Conservation (phyloP, 208 protist species). For the Angomonas desouzai region DNA sequence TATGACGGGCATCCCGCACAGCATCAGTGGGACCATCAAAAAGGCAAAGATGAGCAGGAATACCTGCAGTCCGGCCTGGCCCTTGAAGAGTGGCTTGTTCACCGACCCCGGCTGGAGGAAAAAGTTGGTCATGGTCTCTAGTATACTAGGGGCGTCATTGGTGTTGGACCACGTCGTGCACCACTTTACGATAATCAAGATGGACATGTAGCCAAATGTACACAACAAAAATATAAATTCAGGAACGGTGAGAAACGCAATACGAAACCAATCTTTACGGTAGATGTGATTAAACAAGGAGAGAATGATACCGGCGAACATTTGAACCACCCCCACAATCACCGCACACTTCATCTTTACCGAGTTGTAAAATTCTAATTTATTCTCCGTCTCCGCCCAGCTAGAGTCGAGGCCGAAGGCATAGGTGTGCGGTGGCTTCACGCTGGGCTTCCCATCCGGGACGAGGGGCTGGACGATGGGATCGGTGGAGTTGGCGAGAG, state of each 20-base stretch:
- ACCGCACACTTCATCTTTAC: slow-evolving; percentile 99
- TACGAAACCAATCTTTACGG: slow-evolving; percentile 73
- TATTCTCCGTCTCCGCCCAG: slow-evolving; percentile 93
- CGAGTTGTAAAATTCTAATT: slow-evolving; percentile 97
- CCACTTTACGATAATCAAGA: slow-evolving; percentile 98
- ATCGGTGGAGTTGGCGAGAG: slow-evolving; percentile 19
- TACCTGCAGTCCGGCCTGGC: slow-evolving; percentile 64
- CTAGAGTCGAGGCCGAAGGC: slow-evolving; percentile 82
- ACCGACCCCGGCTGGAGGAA: slow-evolving; percentile 73
- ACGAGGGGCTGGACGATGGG: slow-evolving; percentile 25
- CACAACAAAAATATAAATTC: slow-evolving; percentile 95
- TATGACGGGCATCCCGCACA: slow-evolving; percentile 81
- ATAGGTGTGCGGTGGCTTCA: slow-evolving; percentile 51
- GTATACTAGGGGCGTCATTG: slow-evolving; percentile 68
- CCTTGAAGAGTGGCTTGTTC: slow-evolving; percentile 29
- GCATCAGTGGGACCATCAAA: slow-evolving; percentile 83
- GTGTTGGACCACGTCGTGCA: slow-evolving; percentile 45
- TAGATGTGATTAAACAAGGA: slow-evolving; percentile 89
- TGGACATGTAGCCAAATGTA: slow-evolving; percentile 96
- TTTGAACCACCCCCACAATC: slow-evolving; percentile 95
- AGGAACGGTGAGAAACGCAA: slow-evolving; percentile 94
- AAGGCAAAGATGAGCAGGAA: slow-evolving; percentile 73
- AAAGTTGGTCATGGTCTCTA: slow-evolving; percentile 93
- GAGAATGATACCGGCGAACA: slow-evolving; percentile 95
- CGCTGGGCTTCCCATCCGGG: slow-evolving; percentile 31